phyloP scores from a whole-genome alignment of 441 rosid genomes.

The Rhodomyrtus psidioides region DNA sequence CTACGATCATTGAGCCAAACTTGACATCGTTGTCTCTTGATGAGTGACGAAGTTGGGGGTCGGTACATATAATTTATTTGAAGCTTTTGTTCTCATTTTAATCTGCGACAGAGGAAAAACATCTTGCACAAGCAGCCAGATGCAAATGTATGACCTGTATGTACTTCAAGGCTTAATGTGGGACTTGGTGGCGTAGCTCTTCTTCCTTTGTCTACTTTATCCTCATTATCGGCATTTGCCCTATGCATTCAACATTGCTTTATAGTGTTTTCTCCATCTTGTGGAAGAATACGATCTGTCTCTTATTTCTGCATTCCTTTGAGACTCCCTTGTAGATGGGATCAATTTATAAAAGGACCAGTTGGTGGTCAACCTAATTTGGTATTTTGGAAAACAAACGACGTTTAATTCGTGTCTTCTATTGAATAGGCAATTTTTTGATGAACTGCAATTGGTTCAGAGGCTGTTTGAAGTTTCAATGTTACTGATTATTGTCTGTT shows the following conservation, averaged over 20 bases:
- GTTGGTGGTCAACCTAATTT: not conserved
- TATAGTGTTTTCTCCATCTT: constrained; percentile 10
- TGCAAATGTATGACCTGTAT: no score
- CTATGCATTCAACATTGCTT: not conserved
- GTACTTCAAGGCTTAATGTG: no score
- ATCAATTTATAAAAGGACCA: not conserved
- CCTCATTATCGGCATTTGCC: not conserved
- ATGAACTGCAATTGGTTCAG: not conserved
- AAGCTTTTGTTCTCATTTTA: not conserved
- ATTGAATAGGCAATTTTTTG: not conserved
- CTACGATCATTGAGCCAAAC: no score
- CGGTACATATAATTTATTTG: no score
- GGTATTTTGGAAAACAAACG: not conserved
- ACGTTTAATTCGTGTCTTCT: not conserved
- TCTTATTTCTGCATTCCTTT: not conserved
- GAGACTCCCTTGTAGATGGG: not conserved
- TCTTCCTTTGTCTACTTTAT: no score
- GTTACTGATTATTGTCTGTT: not conserved
- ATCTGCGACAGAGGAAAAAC: no score
- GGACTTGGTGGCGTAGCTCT: no score
- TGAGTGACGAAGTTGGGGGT: no score
- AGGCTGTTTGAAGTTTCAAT: not conserved
- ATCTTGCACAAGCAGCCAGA: no score
- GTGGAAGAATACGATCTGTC: not conserved
- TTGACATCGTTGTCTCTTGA: no score